Conservation (phyloP, 305 asterid species). For the Fraxinus latifolia region DNA sequence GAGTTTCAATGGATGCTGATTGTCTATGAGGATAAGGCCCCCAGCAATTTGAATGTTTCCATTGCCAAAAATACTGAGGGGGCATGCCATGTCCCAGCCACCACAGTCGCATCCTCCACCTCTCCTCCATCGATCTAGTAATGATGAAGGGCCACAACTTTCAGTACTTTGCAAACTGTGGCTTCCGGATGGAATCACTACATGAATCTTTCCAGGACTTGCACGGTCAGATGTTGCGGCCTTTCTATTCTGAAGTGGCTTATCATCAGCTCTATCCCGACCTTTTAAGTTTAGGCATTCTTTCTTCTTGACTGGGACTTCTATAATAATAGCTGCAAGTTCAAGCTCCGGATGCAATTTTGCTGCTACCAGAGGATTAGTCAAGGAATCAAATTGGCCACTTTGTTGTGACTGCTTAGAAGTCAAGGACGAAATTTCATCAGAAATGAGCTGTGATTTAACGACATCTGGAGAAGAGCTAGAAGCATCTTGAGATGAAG, state of each 20-base stretch:
- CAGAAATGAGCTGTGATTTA: slow-evolving; percentile 31
- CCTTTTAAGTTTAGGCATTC: slow-evolving; percentile 57
- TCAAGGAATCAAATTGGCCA: slow-evolving; percentile 20
- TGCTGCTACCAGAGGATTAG: slow-evolving; percentile 34
- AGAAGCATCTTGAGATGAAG: slow-evolving; percentile 46
- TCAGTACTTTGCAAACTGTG: slow-evolving; percentile 70
- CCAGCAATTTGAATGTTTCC: slow-evolving; percentile 36
- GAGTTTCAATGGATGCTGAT: slow-evolving; percentile 47
- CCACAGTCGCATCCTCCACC: slow-evolving; percentile 98
- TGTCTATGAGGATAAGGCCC: slow-evolving; percentile 37
- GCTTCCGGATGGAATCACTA: slow-evolving; percentile 77
- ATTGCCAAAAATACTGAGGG: slow-evolving; percentile 57
- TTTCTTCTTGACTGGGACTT: slow-evolving; percentile 66
- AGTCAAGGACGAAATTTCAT: slow-evolving; percentile 29
- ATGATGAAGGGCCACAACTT: slow-evolving; percentile 60
- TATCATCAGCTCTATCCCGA: slow-evolving; percentile 40
- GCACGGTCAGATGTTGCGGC: slow-evolving; percentile 25
- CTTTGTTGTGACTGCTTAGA: slow-evolving; percentile 26
- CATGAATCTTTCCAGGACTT: slow-evolving; percentile 47
- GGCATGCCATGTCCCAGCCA: slow-evolving; percentile 98
- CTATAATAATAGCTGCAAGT: slow-evolving; percentile 64
- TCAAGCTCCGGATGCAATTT: slow-evolving; percentile 63
- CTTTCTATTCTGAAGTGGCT: slow-evolving; percentile 27
- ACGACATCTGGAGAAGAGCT: slow-evolving; percentile 38
- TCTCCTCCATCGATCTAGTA: slow-evolving; percentile 82